These are phyloP conservation scores for Mercurialis annua DNA, from an alignment of 345 rosid species.

Conservation along the genomic window DNA sequence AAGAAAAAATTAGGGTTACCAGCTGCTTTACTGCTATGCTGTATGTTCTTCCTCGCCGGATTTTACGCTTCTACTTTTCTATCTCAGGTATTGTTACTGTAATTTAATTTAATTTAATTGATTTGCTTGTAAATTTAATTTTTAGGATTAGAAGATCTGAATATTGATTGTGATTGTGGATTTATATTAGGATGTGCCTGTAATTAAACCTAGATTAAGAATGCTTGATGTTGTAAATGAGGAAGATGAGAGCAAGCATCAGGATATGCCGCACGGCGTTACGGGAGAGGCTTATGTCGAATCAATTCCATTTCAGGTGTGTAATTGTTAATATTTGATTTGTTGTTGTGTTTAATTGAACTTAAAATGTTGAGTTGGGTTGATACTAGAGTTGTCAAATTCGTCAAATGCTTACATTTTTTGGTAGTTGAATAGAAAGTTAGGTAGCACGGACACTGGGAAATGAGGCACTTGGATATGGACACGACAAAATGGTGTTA, in stretches of 20 bases:
- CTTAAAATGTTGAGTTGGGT: background rate
- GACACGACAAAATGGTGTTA: no score
- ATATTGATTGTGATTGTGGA: slow-evolving; percentile 11
- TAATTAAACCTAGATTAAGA: slow-evolving; percentile 51
- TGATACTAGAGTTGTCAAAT: background rate
- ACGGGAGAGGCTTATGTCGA: slow-evolving; percentile 59
- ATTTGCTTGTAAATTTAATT: background rate
- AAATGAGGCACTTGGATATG: no score
- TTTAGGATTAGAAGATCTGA: no score
- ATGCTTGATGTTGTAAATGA: slow-evolving; percentile 39
- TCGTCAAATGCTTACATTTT: no score
- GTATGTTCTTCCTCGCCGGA: slow-evolving; percentile 61
- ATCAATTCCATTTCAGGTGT: slow-evolving; percentile 76
- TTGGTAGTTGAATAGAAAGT: no score
- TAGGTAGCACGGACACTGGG: no score
- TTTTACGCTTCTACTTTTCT: slow-evolving; percentile 53
- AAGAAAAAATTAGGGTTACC: slow-evolving; percentile 52
- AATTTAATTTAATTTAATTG: background rate
- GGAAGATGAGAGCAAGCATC: slow-evolving; percentile 27
- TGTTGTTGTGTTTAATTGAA: background rate
- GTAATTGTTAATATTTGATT: background rate
- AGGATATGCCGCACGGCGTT: slow-evolving; percentile 49
- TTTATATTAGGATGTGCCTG: slow-evolving; percentile 48
- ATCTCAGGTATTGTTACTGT: slow-evolving; percentile 34
- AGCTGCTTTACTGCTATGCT: slow-evolving; percentile 38